Conservation (phyloP, 2,329 filamentous ascomycete genomes). For the Aureobasidium pullulans region DNA sequence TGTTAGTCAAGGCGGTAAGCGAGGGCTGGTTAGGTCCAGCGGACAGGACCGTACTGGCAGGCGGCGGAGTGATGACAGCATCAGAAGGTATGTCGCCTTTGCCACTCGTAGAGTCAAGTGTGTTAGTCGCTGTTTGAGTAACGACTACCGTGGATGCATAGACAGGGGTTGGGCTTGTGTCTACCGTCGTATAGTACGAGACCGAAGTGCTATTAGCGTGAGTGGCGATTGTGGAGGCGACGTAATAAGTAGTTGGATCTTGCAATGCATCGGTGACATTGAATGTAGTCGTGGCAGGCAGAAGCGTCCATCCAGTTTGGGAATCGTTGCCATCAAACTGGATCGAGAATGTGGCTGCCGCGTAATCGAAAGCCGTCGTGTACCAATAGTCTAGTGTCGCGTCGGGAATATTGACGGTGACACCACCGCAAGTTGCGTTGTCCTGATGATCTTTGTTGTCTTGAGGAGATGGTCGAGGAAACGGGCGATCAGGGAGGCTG, state of each 20-base stretch:
- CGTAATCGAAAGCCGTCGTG: slow-evolving; percentile 25
- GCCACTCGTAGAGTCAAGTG: slow-evolving; percentile 22
- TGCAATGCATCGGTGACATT: slow-evolving; percentile 26
- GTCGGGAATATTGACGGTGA: slow-evolving; percentile 27
- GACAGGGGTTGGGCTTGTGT: slow-evolving; percentile 18
- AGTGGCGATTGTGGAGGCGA: background rate
- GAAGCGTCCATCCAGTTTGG: slow-evolving; percentile 25
- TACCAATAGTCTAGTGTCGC: slow-evolving; percentile 32
- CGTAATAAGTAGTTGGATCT: slow-evolving; percentile 19
- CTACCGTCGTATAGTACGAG: slow-evolving; percentile 19
- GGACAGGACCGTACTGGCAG: slow-evolving; percentile 17
- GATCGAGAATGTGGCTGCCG: slow-evolving; percentile 26
- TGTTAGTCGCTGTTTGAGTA: slow-evolving; percentile 24
- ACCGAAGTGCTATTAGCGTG: slow-evolving; percentile 3
- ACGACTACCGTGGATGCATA: slow-evolving; percentile 26
- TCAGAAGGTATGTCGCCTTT: slow-evolving; percentile 22
- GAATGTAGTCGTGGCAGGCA: slow-evolving; percentile 25
- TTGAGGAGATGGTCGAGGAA: background rate
- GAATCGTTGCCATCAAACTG: slow-evolving; percentile 22
- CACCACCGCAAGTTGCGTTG: slow-evolving; percentile 22
- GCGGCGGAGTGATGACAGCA: slow-evolving; percentile 23
- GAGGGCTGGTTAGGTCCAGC: background rate
- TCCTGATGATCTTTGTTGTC: background rate
- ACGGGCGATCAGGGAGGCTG: background rate
- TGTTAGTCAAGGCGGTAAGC: slow-evolving; percentile 21